Base-by-base conservation (phyloP, 768 basidiomycete species). In the Chalciporus piperatus region DNA sequence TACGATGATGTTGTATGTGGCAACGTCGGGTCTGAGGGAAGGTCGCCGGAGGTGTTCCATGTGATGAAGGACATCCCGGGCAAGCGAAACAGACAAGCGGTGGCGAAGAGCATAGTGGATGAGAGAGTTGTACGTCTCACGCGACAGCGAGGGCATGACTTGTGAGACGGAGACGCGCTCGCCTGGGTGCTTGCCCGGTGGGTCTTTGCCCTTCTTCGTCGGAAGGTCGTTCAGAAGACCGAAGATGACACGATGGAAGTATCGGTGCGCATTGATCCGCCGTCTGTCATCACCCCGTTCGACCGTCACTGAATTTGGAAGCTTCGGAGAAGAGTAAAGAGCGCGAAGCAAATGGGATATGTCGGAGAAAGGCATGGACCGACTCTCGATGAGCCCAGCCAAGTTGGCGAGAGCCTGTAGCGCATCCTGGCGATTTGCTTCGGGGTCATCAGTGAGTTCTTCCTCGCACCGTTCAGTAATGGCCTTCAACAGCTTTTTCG, bases 91-190 rank as follows among this genome's bases (percentile, higher is more conserved):
- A 6, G 83, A 83, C 37, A 74, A 68, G n/a, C 78, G 76, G 57
- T 86, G 76, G 8, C 79, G 78, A 32, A 92, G 73, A 4, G 83
- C 72, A 63, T 89, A 90, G 54, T 85, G 76, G 4, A 91, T 58
- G 23, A 92, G 76, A 1, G 80, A 60, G 62, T 88, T 86, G 66
- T 83, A 86, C 1, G 76, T 69, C 19, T 68, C 62, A 10, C 73
- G 51, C 38, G 73, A 69, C 7, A 82, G 60, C 0, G 65, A 63
- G 17, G 71, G 75, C 35, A 69, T 62, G 45, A 58, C 50, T 16
- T 41, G 32, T 40, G 38, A 60, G 52, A 12, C 41, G 6, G 56
- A 43, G 8, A 10, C 9, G 10, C 40, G 45, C 38, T 48, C 50
- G 9, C 20, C 25, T 22, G 30, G 32, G 16, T 52, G 46, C 45